These are phyloP conservation scores for Choiromyces venosus DNA, from an alignment of 495 filamentous ascomycete species.

Conservation along the genomic window DNA sequence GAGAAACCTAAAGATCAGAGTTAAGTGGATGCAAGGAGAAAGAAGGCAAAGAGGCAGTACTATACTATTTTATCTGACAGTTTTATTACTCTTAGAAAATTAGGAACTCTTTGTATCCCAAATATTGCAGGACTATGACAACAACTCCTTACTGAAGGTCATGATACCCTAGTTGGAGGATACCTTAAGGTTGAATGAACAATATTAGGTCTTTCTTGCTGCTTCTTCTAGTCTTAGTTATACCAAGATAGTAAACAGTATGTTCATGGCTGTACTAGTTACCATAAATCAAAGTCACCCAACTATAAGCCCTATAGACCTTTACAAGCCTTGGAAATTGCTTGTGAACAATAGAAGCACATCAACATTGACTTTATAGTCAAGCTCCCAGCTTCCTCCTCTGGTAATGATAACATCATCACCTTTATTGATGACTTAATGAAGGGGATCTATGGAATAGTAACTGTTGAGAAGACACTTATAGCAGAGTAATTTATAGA, in stretches of 20 bases:
- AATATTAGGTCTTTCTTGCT: neutral
- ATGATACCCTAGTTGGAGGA: constrained; percentile 11
- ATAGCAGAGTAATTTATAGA: constrained; percentile 5
- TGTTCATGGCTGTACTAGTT: constrained; percentile 1
- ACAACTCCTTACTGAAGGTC: neutral
- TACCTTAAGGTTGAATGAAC: constrained; percentile 1
- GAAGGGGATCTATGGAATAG: constrained; percentile 7
- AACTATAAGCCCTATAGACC: constrained; percentile 1
- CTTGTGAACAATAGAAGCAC: neutral
- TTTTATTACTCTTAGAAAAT: neutral
- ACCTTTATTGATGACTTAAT: constrained; percentile 12
- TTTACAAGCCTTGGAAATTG: neutral
- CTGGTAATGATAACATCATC: constrained; percentile 6
- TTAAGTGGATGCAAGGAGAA: too few relatives aligned
- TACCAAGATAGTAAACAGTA: constrained; percentile 2
- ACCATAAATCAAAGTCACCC: neutral
- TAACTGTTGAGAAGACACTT: neutral
- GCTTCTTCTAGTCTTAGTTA: constrained; percentile 9
- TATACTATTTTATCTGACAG: neutral
- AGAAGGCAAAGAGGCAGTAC: too few relatives aligned
- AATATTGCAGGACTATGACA: neutral
- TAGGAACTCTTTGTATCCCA: neutral
- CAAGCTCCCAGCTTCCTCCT: neutral
- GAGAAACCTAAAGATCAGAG: too few relatives aligned
- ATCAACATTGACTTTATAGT: constrained; percentile 20